Evolutionary conservation across 106 monocot genomes (phyloP), one percentile per base, ranked within the genome.

Genomic region (Hemerocallis citrina): DNA sequence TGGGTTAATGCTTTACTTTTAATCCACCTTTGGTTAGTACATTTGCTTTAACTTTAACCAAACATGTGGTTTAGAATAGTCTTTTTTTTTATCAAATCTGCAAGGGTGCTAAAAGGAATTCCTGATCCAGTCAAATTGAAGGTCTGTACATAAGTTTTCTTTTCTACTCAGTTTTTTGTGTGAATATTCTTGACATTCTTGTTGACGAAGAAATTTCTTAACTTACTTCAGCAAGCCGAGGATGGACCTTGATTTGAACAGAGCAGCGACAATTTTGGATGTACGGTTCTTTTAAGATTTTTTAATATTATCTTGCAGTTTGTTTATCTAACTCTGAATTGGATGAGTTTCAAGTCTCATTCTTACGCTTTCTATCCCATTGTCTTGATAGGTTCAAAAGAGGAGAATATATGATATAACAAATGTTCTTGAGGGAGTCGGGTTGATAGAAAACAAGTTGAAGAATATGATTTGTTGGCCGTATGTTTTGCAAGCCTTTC

Each of bases 181-280:
- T 13, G 43, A 6, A 28, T 60, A 11, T 39, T 5, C 33, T 64
- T 34, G 56, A 38, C 61, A 92, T 87, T 87, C 16, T 79, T 92
- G 63, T 61, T 92, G 41, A 92, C 92, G 62, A 92, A 92, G 78
- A 92, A 92, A 64, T 92, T 92, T 55, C 73, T 84, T 44, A 79
- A 63, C 56, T 66, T 92, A 67, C 84, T 92, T 41, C 65, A 88
- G 64, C 70, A 69, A 74, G 84, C 88, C 59, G 81, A 84, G 45
- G 92, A 92, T 81, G 92, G 92, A 21, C 47, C 84, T 92, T 70
- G 92, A 92, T 81, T 68, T 92, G 52, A 92, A 92, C 59, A 81
- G 51, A 73, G 92, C 92, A 32, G 92, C 92, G 23, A 72, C 76
- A 47, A 66, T 74, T 38, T 81, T 92, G 73, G 84, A 92, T 74